Evolutionary conservation across 2,329 filamentous ascomycete species (phyloP).

Genomic region (Neopestalotiopsis sp.): DNA sequence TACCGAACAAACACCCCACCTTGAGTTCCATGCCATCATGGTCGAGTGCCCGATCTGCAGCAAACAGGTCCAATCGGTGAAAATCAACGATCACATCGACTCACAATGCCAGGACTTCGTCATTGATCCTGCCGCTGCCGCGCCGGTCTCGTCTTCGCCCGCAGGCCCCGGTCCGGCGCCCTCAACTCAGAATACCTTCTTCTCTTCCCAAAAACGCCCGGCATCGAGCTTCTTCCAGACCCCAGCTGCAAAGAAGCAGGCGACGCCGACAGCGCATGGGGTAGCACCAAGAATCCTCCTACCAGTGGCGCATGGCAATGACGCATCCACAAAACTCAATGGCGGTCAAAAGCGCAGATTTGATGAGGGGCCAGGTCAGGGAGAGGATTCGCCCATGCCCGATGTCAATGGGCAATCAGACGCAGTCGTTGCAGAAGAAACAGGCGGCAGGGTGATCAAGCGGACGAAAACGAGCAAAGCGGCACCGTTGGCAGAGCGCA

Average conservation of each 20-base stretch:
- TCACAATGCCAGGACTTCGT: constrained; percentile 76
- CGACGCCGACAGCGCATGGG: constrained; percentile 23
- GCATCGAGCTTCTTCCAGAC: constrained; percentile 68
- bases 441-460: constrained; percentile 59
- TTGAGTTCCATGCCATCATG: constrained; percentile 34
- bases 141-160: constrained; percentile 35
- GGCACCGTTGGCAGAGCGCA: constrained; percentile 89
- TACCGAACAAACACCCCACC: neutral
- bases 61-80: constrained; percentile 70
- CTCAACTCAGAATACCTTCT: constrained; percentile 39
- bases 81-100: constrained; percentile 93
- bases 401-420: constrained; percentile 31
- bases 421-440: constrained; percentile 28
- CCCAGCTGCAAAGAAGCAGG: constrained; percentile 61
- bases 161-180: constrained; percentile 40
- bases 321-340: constrained; percentile 33
- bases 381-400: constrained; percentile 32
- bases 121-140: constrained; percentile 51
- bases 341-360: constrained; percentile 57
- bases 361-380: constrained; percentile 57
- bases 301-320: constrained; percentile 40
- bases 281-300: constrained; percentile 38
- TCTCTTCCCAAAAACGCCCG: constrained; percentile 56
- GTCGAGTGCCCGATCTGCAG: constrained; percentile 85
- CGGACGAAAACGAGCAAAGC: constrained; percentile 72